Conservation (phyloP, 345 rosid genomes). For the Arabis hirsuta region DNA sequence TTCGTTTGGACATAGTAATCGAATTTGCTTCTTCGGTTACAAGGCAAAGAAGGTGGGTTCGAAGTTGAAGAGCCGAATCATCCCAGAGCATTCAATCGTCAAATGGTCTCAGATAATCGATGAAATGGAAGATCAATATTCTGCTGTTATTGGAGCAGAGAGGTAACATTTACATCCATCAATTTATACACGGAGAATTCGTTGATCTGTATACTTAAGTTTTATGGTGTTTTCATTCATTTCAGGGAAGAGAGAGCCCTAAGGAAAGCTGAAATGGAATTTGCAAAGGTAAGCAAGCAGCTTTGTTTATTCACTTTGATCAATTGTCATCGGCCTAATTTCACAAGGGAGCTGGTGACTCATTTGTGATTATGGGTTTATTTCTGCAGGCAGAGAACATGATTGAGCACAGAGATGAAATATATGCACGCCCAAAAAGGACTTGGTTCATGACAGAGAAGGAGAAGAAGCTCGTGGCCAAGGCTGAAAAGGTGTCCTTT, state of each 20-base stretch:
- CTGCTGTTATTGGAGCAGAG: conserved; percentile 75
- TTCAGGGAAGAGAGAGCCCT: conserved; percentile 87
- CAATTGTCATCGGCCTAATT: not conserved
- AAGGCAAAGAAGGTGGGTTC: conserved; percentile 92
- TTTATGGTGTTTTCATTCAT: conserved; percentile 30
- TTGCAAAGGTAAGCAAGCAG: conserved; percentile 67
- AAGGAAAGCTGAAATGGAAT: conserved; percentile 97
- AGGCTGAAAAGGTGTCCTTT: conserved; percentile 63
- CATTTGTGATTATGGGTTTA: conserved; percentile 21
- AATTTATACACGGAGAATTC: not conserved
- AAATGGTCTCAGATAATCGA: conserved; percentile 91
- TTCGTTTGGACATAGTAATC: conserved; percentile 10
- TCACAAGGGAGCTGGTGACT: not conserved
- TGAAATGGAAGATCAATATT: conserved; percentile 81
- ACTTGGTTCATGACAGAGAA: conserved; percentile 93
- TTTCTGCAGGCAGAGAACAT: conserved; percentile 84
- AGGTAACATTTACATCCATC: conserved; percentile 54
- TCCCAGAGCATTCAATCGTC: conserved; percentile 81
- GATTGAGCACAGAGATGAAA: conserved; percentile 85
- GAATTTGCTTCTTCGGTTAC: conserved; percentile 10
- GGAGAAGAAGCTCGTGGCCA: conserved; percentile 78
- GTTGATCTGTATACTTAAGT: conserved; percentile 24
- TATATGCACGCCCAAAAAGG: conserved; percentile 84
- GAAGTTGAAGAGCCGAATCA: conserved; percentile 81
- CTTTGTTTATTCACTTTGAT: conserved; percentile 18